These are phyloP conservation scores for Corynespora cassiicola DNA, from an alignment of 2,329 filamentous ascomycete genomes.

Conservation along the genomic window DNA sequence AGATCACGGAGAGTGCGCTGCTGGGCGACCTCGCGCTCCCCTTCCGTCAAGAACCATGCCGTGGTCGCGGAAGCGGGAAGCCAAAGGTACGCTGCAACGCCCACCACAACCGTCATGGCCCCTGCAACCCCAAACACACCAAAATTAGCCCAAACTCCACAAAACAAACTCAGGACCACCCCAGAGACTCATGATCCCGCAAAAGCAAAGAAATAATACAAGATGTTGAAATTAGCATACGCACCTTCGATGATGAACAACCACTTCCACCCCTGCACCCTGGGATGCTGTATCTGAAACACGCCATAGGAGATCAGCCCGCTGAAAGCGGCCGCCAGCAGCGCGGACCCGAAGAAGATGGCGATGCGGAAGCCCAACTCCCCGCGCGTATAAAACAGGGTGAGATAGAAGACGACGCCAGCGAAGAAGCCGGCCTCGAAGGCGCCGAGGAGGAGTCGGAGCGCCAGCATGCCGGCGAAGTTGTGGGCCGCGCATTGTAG, in stretches of 20 bases:
- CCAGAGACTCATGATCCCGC: too few relatives aligned
- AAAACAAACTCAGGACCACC: too few relatives aligned
- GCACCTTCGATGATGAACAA: slow-evolving; percentile 52
- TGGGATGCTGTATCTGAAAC: slow-evolving; percentile 55
- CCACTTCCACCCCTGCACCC: slow-evolving; percentile 56
- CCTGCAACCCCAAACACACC: too few relatives aligned
- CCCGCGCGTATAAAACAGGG: slow-evolving; percentile 54
- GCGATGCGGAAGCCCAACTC: slow-evolving; percentile 54
- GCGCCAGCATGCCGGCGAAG: slow-evolving; percentile 57
- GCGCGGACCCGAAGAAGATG: slow-evolving; percentile 52
- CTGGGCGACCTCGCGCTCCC: slow-evolving; percentile 49
- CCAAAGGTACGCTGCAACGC: slow-evolving; percentile 38
- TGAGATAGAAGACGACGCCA: slow-evolving; percentile 61
- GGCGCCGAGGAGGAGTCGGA: slow-evolving; percentile 57
- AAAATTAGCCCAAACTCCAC: too few relatives aligned
- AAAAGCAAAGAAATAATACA: too few relatives aligned
- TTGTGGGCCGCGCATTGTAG: slow-evolving; percentile 57
- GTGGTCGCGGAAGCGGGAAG: slow-evolving; percentile 39
- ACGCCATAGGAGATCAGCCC: slow-evolving; percentile 52
- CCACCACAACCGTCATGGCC: slow-evolving; percentile 41
- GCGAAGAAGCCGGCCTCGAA: slow-evolving; percentile 63
- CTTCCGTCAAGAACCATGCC: slow-evolving; percentile 48
- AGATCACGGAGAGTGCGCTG: slow-evolving; percentile 55
- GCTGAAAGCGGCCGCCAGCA: slow-evolving; percentile 50
- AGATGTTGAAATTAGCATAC: not conserved